A percentile compares a stretch with the other conserved stretches of the same genome.
Conservation (phyloP, 192 early-diverging fungal genomes). For the Coemansia sp. region DNA sequence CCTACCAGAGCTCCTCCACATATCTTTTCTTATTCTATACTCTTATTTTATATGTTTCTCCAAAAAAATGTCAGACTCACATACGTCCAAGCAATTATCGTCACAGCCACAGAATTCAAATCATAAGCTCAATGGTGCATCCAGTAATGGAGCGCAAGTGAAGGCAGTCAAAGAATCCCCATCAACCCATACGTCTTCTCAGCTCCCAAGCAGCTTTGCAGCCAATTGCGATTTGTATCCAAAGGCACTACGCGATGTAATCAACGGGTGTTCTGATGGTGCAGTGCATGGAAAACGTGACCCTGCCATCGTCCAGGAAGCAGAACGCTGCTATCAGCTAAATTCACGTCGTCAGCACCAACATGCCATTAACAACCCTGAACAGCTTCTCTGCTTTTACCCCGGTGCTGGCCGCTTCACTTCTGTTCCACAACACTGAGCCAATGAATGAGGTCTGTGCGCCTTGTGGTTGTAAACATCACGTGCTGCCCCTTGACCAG, state of each 20-base stretch:
- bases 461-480: background rate
- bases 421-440: background rate
- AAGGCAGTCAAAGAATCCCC: no score
- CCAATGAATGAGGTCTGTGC: no score
- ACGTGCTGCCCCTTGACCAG: background rate
- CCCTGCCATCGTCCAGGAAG: constrained; percentile 22
- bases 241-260: constrained; percentile 37
- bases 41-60: no score
- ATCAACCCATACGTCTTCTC: background rate
- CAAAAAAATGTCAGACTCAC: no score
- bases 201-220: constrained; percentile 20
- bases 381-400: constrained; percentile 27
- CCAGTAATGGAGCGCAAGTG: no score
- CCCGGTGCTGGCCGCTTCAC: constrained; percentile 21
- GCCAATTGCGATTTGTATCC: constrained; percentile 48
- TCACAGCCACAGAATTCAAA: no score
- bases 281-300: constrained; percentile 26
- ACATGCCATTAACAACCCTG: constrained; percentile 9
- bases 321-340: constrained; percentile 18
- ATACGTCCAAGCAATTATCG: no score
- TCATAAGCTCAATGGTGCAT: no score
- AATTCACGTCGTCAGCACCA: constrained; percentile 8
- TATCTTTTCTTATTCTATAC: no score
- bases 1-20: no score
- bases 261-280: constrained; percentile 32